Evolutionary conservation across 345 rosid genomes (phyloP), one percentile per base, ranked within the genome.

Genomic region (Salix suchowensis): DNA sequence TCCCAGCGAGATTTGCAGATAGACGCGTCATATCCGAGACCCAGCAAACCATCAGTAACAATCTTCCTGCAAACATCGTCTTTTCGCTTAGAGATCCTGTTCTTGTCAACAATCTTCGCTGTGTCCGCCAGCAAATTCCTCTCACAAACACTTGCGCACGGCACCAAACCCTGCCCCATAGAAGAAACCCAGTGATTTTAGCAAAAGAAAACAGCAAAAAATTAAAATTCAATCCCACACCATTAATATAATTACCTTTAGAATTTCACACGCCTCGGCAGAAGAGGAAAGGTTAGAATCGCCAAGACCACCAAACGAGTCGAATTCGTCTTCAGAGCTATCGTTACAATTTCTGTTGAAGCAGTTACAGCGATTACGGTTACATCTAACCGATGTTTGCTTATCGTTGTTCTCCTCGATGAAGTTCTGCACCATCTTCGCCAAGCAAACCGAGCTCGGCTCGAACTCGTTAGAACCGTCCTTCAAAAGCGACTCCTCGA

Each of bases 1-100:
- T 89, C 99, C 98, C 98, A 96, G 58, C 88, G 91, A 81, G 97
- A 90, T 81, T 83, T 96, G 91, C 98, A 93, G 60, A 88, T 76
- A 15, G 94, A 86, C 28, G 97, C 89, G 61, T 93, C 91, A 67
- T 93, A 91, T 75, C 97, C 97, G 34, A 91, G 84, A 68, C 83
- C 82, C 73, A 80, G 42, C 66, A 96, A 79, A 26, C 83, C 93
- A 70, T 88, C 94, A 5, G 79, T 76, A 39, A 91, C 91, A 46
- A 55, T 78, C 76, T 83, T 88, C 87, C 88, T 79, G 89, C 81
- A 84, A 64, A 77, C 15, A 30, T 83, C 90, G 70, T 92, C 94
- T 74, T 89, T 90, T 2, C 78, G 80, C 83, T 87, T 96, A 39
- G 81, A 79, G 77, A 67, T 84, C 86, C 88, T 89, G 83, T 87